Evolutionary conservation across 73 alveolate species (phyloP).

Genomic region (Diophrys appendiculata): DNA sequence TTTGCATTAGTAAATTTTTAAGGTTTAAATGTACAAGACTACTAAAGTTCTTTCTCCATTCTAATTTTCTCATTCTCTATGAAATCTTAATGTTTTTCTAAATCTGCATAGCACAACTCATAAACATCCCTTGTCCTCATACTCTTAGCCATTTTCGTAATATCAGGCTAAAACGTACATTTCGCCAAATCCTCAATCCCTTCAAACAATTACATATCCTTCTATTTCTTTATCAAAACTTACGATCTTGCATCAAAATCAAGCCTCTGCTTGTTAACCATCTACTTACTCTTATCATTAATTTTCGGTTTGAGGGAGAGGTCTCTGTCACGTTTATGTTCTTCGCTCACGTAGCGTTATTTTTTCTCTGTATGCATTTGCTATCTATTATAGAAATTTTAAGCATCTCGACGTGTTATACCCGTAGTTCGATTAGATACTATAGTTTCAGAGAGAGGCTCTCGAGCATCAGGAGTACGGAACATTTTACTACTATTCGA

Average conservation of each 20-base stretch:
- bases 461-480: not conserved
- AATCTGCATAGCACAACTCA: not conserved
- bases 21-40: not conserved
- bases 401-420: not conserved
- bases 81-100: not conserved
- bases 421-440: not conserved
- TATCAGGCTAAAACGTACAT: not conserved
- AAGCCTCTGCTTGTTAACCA: not conserved
- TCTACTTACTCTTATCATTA: not conserved
- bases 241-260: not conserved
- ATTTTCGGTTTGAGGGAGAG: no score
- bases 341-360: not conserved
- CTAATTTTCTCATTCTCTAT: not conserved
- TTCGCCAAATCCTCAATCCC: not conserved
- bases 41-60: not conserved
- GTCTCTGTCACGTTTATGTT: no score
- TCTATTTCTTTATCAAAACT: not conserved
- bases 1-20: no score
- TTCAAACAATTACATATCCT: not conserved
- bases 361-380: not conserved
- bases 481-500: not conserved
- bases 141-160: not conserved
- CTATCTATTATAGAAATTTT: not conserved
- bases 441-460: no score
- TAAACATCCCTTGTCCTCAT: not conserved